These are phyloP conservation scores for Roridomyces roridus DNA, from an alignment of 768 basidiomycete species.

Conservation along the genomic window DNA sequence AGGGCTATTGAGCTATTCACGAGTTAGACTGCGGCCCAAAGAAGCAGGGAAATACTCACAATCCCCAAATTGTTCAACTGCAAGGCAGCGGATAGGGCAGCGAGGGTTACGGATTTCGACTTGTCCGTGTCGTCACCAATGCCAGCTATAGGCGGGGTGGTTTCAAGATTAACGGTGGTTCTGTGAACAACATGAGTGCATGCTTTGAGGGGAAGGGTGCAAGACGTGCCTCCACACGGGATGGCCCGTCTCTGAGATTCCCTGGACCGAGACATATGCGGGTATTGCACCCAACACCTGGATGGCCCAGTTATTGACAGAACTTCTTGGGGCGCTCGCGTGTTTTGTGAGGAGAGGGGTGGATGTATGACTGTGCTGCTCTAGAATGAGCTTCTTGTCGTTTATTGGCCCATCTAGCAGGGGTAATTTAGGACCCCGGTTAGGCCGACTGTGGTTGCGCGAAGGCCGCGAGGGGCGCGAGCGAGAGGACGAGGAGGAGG, in stretches of 20 bases:
- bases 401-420: constrained; percentile 4
- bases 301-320: constrained; percentile 11
- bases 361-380: neutral
- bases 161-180: constrained; percentile 45
- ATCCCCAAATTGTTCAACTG: constrained; percentile 69
- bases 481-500: constrained; percentile 28
- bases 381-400: neutral
- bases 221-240: constrained; percentile 19
- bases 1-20: constrained; percentile 46
- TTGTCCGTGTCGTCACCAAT: constrained; percentile 64
- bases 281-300: constrained; percentile 9
- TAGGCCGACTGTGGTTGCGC: constrained; percentile 2
- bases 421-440: neutral
- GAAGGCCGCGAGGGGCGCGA: neutral
- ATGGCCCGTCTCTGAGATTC: constrained; percentile 2
- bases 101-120: constrained; percentile 76
- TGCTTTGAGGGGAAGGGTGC: neutral
- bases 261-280: constrained; percentile 12
- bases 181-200: constrained; percentile 29
- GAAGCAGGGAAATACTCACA: constrained; percentile 50
- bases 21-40: neutral
- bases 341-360: constrained; percentile 18
- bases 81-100: constrained; percentile 74
- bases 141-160: constrained; percentile 54
- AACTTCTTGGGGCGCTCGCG: constrained; percentile 10